Percentiles rank a stretch among this genome's conserved stretches.
Evolutionary conservation across 1,284 basidiomycete genomes (phyloP).

Genomic region (Cutaneotrichosporon mucoides): DNA sequence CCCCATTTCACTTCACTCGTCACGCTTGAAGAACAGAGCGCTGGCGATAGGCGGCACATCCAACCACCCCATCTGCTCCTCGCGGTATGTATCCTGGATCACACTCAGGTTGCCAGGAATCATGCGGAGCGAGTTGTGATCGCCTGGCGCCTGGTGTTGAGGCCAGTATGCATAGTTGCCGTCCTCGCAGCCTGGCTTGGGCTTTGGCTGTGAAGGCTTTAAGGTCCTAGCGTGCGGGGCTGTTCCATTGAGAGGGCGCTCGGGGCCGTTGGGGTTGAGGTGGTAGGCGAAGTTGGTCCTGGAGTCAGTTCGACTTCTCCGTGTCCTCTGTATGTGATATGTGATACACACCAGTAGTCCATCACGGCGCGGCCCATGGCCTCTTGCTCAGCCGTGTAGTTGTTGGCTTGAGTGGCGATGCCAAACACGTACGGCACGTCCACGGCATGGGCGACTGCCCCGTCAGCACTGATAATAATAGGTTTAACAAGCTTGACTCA

Average conservation of each 20-base stretch:
- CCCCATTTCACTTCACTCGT: not conserved
- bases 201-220: no score
- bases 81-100: conserved; percentile 36
- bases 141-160: conserved; percentile 16
- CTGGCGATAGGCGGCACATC: not conserved
- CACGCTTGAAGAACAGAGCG: not conserved
- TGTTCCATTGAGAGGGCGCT: not conserved
- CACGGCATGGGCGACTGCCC: not conserved
- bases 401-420: not conserved
- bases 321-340: not conserved
- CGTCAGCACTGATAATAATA: conserved; percentile 28
- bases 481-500: conserved; percentile 26
- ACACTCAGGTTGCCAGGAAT: conserved; percentile 28
- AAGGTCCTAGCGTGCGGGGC: conserved; percentile 12
- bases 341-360: conserved; percentile 22
- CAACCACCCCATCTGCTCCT: conserved; percentile 35
- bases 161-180: conserved; percentile 28
- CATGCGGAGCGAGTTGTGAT: conserved; percentile 30
- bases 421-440: no score
- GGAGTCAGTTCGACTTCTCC: conserved; percentile 14
- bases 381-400: conserved; percentile 17
- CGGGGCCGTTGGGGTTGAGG: conserved; percentile 30
- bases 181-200: no score
- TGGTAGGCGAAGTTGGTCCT: conserved; percentile 40
- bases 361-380: conserved; percentile 19